Evolutionary conservation across 371 early-diverging fungal species (phyloP).

Genomic region (Dinochytrium kinnereticum): DNA sequence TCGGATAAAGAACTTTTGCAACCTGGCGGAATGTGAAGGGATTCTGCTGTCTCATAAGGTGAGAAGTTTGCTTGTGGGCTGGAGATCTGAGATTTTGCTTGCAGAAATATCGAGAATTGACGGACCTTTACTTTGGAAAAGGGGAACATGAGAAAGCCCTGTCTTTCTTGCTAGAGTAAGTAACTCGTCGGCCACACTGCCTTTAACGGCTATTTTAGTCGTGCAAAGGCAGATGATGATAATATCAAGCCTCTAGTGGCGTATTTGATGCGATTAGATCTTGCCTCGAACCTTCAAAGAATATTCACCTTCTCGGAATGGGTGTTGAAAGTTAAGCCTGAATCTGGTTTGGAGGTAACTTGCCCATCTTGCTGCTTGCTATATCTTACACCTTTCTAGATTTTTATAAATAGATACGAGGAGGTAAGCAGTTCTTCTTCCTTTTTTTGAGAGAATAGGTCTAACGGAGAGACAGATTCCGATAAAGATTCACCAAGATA

Average conservation of each 20-base stretch:
- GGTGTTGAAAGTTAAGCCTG: constrained; percentile 72
- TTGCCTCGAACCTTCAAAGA: constrained; percentile 71
- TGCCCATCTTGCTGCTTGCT: not conserved
- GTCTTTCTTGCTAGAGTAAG: constrained; percentile 67
- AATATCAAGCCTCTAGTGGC: constrained; percentile 55
- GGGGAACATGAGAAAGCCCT: constrained; percentile 86
- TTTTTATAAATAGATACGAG: constrained; percentile 75
- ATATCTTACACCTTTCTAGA: constrained; percentile 49
- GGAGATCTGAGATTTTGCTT: not conserved
- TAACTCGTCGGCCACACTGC: constrained; percentile 18
- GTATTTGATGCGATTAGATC: constrained; percentile 78
- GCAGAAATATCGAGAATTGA: constrained; percentile 79
- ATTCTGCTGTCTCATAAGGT: constrained; percentile 66
- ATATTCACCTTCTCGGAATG: constrained; percentile 80
- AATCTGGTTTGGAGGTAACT: constrained; percentile 76
- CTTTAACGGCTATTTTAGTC: not conserved
- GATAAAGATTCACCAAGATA: constrained; percentile 28
- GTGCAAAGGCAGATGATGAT: constrained; percentile 54
- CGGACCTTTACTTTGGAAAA: constrained; percentile 89
- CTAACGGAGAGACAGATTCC: too few relatives aligned
- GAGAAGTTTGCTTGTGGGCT: not conserved
- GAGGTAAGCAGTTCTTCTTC: too few relatives aligned
- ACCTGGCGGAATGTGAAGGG: constrained; percentile 79
- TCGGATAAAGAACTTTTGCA: constrained; percentile 80
- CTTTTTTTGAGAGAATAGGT: too few relatives aligned